A percentile compares a stretch with the other conserved stretches of the same genome.
Conservation (phyloP, 2,329 filamentous ascomycete species). For the Xylariaceae sp. region DNA sequence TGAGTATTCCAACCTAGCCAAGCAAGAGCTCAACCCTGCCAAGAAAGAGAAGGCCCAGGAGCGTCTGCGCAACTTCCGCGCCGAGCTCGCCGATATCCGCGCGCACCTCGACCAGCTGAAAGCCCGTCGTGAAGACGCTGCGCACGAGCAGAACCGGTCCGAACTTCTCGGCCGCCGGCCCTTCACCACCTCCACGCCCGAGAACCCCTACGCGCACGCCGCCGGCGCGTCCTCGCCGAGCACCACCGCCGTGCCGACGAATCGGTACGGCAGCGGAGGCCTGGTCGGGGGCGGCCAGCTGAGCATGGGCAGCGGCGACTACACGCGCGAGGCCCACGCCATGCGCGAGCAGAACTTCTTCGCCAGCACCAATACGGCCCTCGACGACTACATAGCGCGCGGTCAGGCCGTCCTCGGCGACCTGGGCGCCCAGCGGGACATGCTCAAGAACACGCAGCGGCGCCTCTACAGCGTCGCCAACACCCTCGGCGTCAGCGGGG, state of each 20-base stretch:
- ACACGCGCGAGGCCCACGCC: conserved; percentile 72
- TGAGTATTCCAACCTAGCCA: conserved; percentile 80
- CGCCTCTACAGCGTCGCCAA: conserved; percentile 89
- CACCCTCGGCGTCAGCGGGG: conserved; percentile 85
- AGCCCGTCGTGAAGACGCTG: conserved; percentile 67
- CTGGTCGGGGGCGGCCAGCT: conserved; percentile 32
- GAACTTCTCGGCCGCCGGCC: conserved; percentile 84
- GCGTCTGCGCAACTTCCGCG: conserved; percentile 77
- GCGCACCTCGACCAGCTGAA: conserved; percentile 73
- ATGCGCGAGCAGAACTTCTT: conserved; percentile 89
- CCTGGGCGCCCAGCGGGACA: conserved; percentile 82
- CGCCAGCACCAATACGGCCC: conserved; percentile 68
- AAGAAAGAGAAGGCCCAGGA: conserved; percentile 91
- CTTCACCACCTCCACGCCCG: conserved; percentile 72
- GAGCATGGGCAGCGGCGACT: conserved; percentile 53
- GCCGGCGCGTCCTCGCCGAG: conserved; percentile 33
- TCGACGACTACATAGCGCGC: conserved; percentile 91
- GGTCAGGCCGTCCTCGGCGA: conserved; percentile 88
- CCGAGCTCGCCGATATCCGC: conserved; percentile 75
- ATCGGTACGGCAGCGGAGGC: conserved; percentile 35
- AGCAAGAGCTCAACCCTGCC: conserved; percentile 80
- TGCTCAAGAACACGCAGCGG: conserved; percentile 91
- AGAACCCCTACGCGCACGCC: conserved; percentile 79
- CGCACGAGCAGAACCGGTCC: conserved; percentile 59
- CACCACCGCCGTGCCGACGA: conserved; percentile 32